Evolutionary conservation across 345 rosid species (phyloP), one percentile per base, ranked within the genome.

Genomic region (Passiflora organensis): DNA sequence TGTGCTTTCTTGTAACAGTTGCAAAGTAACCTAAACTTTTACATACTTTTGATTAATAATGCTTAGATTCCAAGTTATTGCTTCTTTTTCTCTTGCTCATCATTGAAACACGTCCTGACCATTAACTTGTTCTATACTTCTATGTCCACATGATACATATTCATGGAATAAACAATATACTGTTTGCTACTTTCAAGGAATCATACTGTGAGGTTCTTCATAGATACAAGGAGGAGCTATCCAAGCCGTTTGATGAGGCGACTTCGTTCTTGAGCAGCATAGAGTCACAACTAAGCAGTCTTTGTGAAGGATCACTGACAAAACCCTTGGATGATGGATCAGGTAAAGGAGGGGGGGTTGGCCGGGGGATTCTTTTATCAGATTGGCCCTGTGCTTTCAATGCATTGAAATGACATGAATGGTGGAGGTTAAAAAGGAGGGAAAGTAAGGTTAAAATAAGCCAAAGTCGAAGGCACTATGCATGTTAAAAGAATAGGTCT

Each of bases 161-260:
- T 44, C 48, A 32, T 32, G 43, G n/a, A 51, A 34, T 34, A 53
- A 48, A 48, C n/a, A 13, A 23, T 17, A 60, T 43, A 9, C 13
- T 54, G 20, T 2, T 53, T 22, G 8, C 56, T n/a, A 6, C 19
- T n/a, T 19, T 54, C 19, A 51, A 84, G 91, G 80, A 72, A 63
- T 78, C 87, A 32, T 84, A 84, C 55, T 79, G 87, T 74, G 65
- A 79, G 64, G 50, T 77, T 18, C 83, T 84, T 32, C 74, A 52
- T 13, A 76, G 71, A 63, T 84, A 63, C 77, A 84, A 81, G 60
- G 80, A 73, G 59, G 91, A 84, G 65, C 61, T 84, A 48, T 71
- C 83, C 38, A 81, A 68, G 76, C 83, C 83, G 12, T 76, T 81
- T 20, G 69, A 81, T 54, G 87, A 81, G 72, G 87, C 85, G 9